Percentiles rank a stretch among this genome's conserved stretches.
These are phyloP conservation scores for Talaromyces piceae DNA, from an alignment of 2,329 filamentous ascomycete species.

Conservation along the genomic window DNA sequence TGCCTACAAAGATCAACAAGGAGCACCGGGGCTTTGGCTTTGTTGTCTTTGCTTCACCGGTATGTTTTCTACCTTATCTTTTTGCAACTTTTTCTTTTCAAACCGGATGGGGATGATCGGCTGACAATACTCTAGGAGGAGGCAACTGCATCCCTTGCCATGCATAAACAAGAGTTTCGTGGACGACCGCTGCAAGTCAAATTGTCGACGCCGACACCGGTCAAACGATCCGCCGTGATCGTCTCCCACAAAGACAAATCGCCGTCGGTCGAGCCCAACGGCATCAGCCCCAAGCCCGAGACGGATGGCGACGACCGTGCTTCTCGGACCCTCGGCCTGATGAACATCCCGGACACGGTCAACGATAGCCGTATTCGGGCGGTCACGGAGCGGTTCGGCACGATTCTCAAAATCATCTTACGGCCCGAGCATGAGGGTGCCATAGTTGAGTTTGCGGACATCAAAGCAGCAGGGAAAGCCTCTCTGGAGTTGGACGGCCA, in stretches of 20 bases:
- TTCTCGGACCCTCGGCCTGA: conserved; percentile 68
- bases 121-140: conserved; percentile 45
- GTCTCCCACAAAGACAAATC: conserved; percentile 35
- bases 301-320: conserved; percentile 40
- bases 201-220: conserved; percentile 38
- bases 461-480: conserved; percentile 60
- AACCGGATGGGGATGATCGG: not conserved
- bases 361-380: conserved; percentile 76
- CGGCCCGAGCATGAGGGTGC: conserved; percentile 78
- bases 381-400: conserved; percentile 62
- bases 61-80: no score
- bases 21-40: conserved; percentile 72
- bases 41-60: conserved; percentile 65
- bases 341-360: conserved; percentile 85
- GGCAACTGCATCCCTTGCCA: conserved; percentile 55
- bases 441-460: conserved; percentile 70
- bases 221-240: conserved; percentile 39
- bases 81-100: no score
- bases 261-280: conserved; percentile 29
- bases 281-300: conserved; percentile 19
- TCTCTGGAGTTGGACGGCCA: conserved; percentile 39
- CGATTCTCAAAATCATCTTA: conserved; percentile 67
- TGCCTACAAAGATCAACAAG: conserved; percentile 61
- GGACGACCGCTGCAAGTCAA: conserved; percentile 62
- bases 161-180: conserved; percentile 65